Evolutionary conservation across 2,329 filamentous ascomycete species (phyloP), one percentile per base, ranked within the genome.

Genomic region (Aspergillus fumigatus): DNA sequence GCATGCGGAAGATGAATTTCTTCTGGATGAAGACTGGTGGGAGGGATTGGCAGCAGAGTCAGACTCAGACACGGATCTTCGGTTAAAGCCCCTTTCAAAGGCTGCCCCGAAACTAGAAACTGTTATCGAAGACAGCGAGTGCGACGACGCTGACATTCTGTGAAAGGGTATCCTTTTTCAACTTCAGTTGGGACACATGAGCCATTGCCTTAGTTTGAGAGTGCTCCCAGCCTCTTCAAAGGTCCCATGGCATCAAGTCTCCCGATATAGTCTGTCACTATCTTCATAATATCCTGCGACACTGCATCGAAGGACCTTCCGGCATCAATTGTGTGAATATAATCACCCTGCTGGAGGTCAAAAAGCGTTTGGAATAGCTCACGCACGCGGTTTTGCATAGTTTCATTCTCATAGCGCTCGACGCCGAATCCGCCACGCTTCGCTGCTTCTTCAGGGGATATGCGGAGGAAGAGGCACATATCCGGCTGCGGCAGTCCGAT

Each of bases 401-500:
- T 85, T 58, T 82, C 83, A 70, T 85, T 88, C 77, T 99, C 94
- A 69, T 97, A 99, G 60, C 90, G 82, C 79, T 99, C 94, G 19
- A 82, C 83, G 1, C 94, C 94, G 79, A 88, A 99, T 0, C 91
- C 93, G n/a, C 91, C 92, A 19, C 94, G 81, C 65, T 82, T 81
- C 29, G 83, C 84, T 9, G 92, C 92, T 58, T 86, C 83, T 50
- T 86, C 83, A 38, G 90, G 84, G 6, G 87, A 84, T 51, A 97
- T 83, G 68, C 94, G 90, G 32, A 99, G 81, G 69, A 97, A 97
- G 0, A 97, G 73, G 10, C 93, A 91, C 9, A 92, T 71, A 76
- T 99, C 94, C 0, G 94, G 93, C 4, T 88, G 84, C 1, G 94
- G 93, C 0, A 99, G 81, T 0, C 93, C 93, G 14, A 90, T 82